A percentile compares a stretch with the other conserved stretches of the same genome.
phyloP scores from a whole-genome alignment of 306 rosid species.

The Vigna trinervia region DNA sequence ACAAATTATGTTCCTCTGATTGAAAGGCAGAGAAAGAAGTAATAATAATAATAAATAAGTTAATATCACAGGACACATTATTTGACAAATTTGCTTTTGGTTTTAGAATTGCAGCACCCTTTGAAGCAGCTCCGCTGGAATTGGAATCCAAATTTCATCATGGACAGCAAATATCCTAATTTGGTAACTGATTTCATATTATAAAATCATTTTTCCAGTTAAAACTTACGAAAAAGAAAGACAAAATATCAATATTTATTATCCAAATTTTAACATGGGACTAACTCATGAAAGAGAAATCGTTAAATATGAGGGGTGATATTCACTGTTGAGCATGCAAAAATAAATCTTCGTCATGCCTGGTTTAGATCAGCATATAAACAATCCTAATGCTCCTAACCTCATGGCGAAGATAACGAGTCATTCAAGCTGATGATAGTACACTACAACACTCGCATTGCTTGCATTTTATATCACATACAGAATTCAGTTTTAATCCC shows the following conservation, averaged over 20 bases:
- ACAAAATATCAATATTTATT: not conserved
- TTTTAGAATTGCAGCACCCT: not conserved
- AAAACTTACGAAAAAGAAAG: not conserved
- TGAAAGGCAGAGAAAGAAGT: no score
- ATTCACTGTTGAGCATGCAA: not conserved
- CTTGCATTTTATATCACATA: not conserved
- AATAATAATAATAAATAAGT: no score
- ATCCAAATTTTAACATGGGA: not conserved
- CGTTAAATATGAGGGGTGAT: not conserved
- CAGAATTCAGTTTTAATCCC: slow-evolving; percentile 32
- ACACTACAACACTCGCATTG: not conserved
- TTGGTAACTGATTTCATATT: not conserved
- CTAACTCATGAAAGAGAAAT: no score
- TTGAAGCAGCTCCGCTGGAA: not conserved
- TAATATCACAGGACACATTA: no score
- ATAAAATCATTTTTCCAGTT: not conserved
- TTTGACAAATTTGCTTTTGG: not conserved
- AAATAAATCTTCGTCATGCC: slow-evolving; percentile 3
- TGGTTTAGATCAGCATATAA: not conserved
- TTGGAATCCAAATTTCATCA: slow-evolving; percentile 5
- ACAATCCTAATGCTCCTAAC: slow-evolving; percentile 26
- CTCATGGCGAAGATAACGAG: slow-evolving; percentile 2
- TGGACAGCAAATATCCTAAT: not conserved
- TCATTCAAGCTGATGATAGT: slow-evolving; percentile 2
- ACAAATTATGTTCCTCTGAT: no score